These are phyloP conservation scores for Pinus taeda DNA, from an alignment of 75 land plant genomes.

Conservation along the genomic window DNA sequence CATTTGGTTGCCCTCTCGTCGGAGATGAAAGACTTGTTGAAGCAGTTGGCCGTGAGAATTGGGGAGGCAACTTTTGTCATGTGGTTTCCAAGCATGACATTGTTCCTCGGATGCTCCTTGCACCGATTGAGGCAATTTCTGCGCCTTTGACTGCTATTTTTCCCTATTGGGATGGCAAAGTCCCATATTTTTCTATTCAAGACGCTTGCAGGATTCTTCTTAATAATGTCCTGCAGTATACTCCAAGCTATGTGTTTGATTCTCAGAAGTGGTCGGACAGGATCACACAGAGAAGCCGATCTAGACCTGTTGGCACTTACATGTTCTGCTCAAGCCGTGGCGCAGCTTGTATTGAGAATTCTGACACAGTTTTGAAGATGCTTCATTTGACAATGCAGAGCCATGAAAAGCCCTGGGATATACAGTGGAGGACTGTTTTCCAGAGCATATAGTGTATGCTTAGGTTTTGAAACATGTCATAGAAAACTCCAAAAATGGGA, in stretches of 20 bases:
- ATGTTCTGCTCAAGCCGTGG: background rate
- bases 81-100: conserved; percentile 48
- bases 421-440: background rate
- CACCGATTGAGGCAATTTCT: conserved; percentile 36
- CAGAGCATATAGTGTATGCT: background rate
- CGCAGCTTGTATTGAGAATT: conserved; percentile 1
- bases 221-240: background rate
- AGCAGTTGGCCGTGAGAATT: conserved; percentile 46
- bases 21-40: conserved; percentile 44
- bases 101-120: conserved; percentile 51
- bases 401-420: background rate
- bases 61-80: conserved; percentile 43
- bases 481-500: too few species aligned
- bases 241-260: background rate
- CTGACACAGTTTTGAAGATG: background rate
- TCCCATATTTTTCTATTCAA: background rate
- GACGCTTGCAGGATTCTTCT: background rate
- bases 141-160: conserved; percentile 28
- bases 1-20: conserved; percentile 67
- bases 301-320: conserved; percentile 6
- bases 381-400: background rate
- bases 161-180: conserved; percentile 8
- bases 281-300: background rate
- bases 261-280: conserved; percentile 25
- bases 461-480: background rate